Conservation (phyloP, 371 early-diverging fungal species). For the Apophysomyces ossiformis region DNA sequence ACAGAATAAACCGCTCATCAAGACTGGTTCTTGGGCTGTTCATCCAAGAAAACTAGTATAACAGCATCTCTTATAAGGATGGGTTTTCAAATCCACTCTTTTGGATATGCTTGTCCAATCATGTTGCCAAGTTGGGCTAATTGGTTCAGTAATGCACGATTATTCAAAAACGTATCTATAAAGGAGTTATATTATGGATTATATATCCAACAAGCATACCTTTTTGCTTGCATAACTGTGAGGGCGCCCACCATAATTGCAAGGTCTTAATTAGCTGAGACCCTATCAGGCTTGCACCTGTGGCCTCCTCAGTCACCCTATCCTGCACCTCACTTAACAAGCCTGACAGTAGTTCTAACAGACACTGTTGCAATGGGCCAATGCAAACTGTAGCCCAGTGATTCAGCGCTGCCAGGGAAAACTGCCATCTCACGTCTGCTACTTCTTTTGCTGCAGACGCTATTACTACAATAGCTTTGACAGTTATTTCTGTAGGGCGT, state of each 20-base stretch:
- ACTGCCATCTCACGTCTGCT: background rate
- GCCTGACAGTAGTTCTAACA: background rate
- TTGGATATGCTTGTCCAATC: conserved; percentile 21
- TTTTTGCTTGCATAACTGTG: background rate
- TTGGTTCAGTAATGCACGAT: conserved; percentile 16
- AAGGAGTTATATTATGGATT: background rate
- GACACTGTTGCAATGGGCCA: background rate
- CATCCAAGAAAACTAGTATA: no score
- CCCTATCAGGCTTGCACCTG: background rate
- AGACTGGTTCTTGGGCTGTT: no score
- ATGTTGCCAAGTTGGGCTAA: conserved; percentile 13
- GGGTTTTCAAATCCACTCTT: conserved; percentile 23
- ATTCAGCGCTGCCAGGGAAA: background rate
- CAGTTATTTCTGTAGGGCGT: conserved; percentile 25
- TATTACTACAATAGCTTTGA: conserved; percentile 22
- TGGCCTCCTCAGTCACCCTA: background rate
- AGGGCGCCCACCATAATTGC: background rate
- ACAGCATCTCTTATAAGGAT: no score
- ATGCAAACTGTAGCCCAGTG: background rate
- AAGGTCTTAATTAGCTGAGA: background rate
- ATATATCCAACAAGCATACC: background rate
- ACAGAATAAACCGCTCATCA: no score
- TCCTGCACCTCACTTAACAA: background rate
- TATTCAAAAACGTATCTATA: conserved; percentile 24
- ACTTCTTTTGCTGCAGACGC: conserved; percentile 8